Evolutionary conservation across 148 eudicot species (phyloP).

Genomic region (Chenopodium album): DNA sequence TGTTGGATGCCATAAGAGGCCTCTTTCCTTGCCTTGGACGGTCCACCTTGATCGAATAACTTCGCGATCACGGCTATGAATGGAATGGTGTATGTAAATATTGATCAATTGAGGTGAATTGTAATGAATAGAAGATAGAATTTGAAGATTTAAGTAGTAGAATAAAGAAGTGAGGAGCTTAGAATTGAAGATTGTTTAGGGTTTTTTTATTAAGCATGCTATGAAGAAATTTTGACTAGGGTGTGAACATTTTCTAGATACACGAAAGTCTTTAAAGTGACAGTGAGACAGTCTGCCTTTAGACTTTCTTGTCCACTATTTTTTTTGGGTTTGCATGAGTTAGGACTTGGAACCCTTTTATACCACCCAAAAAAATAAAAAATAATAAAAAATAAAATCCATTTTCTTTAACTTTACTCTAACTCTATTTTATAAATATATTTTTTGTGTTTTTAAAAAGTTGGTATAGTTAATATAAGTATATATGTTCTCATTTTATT

Average conservation of each 20-base stretch:
- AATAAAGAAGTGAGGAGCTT: not conserved
- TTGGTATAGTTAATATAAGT: too few relatives aligned
- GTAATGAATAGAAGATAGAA: not conserved
- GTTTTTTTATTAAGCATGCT: constrained; percentile 1
- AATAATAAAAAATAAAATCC: too few relatives aligned
- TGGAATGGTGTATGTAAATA: not conserved
- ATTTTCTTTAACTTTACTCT: not conserved
- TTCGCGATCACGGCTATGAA: not conserved
- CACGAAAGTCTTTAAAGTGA: not conserved
- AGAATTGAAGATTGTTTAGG: constrained; percentile 11
- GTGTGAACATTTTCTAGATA: not conserved
- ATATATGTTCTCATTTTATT: too few relatives aligned
- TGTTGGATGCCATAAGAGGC: constrained; percentile 33
- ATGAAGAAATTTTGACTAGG: constrained; percentile 7
- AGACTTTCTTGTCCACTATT: constrained; percentile 6
- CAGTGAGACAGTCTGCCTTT: constrained; percentile 3
- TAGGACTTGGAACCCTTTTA: not conserved
- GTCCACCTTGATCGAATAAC: constrained; percentile 23
- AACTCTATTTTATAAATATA: not conserved
- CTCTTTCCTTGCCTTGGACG: constrained; percentile 56
- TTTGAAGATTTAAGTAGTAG: not conserved
- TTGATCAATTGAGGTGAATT: too few relatives aligned
- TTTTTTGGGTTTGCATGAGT: not conserved
- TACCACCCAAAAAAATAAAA: too few relatives aligned
- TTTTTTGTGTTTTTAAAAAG: too few relatives aligned